Conservation (phyloP, 345 rosid genomes). For the Anastatica hierochuntica region DNA sequence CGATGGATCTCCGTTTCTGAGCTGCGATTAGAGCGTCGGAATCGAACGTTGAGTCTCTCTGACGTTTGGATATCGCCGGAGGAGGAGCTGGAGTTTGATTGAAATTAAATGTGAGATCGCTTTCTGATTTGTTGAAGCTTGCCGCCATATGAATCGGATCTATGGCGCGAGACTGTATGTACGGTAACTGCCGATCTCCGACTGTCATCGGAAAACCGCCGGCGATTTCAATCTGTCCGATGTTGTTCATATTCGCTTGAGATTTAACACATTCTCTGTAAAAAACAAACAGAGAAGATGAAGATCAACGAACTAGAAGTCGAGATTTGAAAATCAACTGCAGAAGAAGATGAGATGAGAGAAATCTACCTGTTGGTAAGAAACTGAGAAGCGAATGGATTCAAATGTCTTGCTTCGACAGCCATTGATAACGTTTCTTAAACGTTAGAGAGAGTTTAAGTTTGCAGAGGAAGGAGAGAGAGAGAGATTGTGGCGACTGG, state of each 20-base stretch:
- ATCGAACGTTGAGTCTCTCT: constrained; percentile 37
- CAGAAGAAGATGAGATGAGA: not conserved
- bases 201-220: constrained; percentile 19
- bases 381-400: constrained; percentile 33
- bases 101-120: constrained; percentile 40
- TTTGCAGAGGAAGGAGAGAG: too few relatives aligned
- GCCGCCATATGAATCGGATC: constrained; percentile 29
- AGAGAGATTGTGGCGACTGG: constrained; percentile 11
- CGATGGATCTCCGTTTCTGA: constrained; percentile 31
- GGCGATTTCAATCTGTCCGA: constrained; percentile 29
- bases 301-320: not conserved
- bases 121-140: too few relatives aligned
- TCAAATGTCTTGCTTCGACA: constrained; percentile 44
- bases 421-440: constrained; percentile 34
- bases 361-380: constrained; percentile 28
- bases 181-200: constrained; percentile 20
- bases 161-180: constrained; percentile 28
- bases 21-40: constrained; percentile 15
- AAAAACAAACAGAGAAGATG: not conserved
- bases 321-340: too few relatives aligned
- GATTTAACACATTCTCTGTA: constrained; percentile 38
- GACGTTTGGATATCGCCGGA: constrained; percentile 32
- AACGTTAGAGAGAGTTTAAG: constrained; percentile 9
- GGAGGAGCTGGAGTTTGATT: too few relatives aligned
- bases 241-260: constrained; percentile 29